These are phyloP conservation scores for Scutellaria minor DNA, from an alignment of 257 asterid genomes.

Conservation along the genomic window DNA sequence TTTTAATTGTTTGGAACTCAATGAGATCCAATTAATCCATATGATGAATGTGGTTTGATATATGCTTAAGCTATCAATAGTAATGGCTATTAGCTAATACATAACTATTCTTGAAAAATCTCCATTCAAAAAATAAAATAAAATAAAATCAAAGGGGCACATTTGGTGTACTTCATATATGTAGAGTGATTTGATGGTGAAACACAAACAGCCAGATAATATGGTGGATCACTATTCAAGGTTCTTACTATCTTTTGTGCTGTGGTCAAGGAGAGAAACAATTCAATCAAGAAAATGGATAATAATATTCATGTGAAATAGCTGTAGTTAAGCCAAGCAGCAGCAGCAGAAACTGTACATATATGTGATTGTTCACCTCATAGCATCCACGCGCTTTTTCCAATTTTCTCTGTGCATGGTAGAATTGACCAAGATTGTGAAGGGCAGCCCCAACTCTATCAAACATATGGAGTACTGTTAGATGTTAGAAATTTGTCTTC, in stretches of 20 bases:
- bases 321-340: conserved; percentile 23
- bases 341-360: conserved; percentile 10
- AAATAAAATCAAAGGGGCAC: background rate
- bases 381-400: conserved; percentile 79
- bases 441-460: conserved; percentile 95
- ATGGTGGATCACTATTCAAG: conserved; percentile 8
- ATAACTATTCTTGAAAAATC: background rate
- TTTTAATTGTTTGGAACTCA: background rate
- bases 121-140: background rate
- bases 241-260: conserved; percentile 8
- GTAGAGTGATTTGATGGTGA: conserved; percentile 12
- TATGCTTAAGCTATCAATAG: conserved; percentile 14
- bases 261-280: conserved; percentile 20
- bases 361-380: conserved; percentile 59
- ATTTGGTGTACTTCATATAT: conserved; percentile 18
- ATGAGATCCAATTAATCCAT: conserved; percentile 23
- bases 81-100: conserved; percentile 10
- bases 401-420: conserved; percentile 61
- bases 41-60: background rate
- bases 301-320: conserved; percentile 26
- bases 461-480: conserved; percentile 7
- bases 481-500: background rate
- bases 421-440: conserved; percentile 94
- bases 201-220: conserved; percentile 1
- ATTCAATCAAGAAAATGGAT: conserved; percentile 12